phyloP scores from a whole-genome alignment of 805 yeast genomes.

The Kodamaea kakaduensis region DNA sequence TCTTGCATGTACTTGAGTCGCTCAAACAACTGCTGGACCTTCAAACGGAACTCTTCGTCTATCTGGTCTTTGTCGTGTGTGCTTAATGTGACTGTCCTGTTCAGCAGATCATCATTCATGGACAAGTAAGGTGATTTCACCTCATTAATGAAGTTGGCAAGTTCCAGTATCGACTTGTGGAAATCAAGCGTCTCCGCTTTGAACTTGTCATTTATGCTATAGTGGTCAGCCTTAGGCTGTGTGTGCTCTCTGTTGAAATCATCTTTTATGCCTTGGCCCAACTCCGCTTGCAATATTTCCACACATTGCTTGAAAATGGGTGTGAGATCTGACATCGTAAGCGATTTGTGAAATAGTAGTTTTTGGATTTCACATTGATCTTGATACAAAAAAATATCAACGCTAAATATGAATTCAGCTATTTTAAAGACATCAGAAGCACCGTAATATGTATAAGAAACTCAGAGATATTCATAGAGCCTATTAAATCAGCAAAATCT shows the following conservation, averaged over 20 bases:
- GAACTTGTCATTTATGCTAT: constrained; percentile 35
- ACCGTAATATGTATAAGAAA: too few species aligned
- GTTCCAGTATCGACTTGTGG: constrained; percentile 26
- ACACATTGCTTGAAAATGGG: constrained; percentile 48
- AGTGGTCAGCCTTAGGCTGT: constrained; percentile 8
- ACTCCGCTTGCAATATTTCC: constrained; percentile 37
- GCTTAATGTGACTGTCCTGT: constrained; percentile 1
- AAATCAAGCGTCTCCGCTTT: constrained; percentile 37
- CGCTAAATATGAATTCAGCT: too few species aligned
- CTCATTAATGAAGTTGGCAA: constrained; percentile 30
- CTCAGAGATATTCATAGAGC: too few species aligned
- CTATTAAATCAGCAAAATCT: too few species aligned
- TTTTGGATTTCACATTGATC: too few species aligned
- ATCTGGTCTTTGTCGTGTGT: constrained; percentile 49
- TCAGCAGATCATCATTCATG: constrained; percentile 15
- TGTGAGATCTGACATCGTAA: constrained; percentile 45
- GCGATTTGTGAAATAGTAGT: too few species aligned
- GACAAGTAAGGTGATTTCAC: constrained; percentile 34
- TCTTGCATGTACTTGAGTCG: constrained; percentile 46
- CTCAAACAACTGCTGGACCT: constrained; percentile 49
- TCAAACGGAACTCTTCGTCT: constrained; percentile 51
- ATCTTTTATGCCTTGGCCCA: constrained; percentile 9
- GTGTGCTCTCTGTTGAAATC: constrained; percentile 10
- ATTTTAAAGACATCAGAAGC: too few species aligned
- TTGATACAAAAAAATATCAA: too few species aligned